Conservation (phyloP, 164 flowering plant species). For the Stephania yunnanensis region DNA sequence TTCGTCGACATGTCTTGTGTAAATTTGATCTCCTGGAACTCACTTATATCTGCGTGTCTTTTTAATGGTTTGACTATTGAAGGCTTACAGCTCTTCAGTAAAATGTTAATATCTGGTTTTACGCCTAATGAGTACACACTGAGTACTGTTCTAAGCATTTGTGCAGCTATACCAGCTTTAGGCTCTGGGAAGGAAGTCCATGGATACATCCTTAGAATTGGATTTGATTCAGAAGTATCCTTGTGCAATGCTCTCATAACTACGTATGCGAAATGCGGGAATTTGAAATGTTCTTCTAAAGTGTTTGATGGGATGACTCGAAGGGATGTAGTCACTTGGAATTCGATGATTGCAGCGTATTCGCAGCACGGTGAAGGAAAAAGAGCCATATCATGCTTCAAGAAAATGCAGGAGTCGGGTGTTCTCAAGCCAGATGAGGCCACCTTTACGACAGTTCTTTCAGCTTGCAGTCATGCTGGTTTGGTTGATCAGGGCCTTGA, state of each 20-base stretch:
- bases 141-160: conserved; percentile 42
- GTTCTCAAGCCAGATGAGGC: conserved; percentile 40
- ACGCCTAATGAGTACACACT: conserved; percentile 48
- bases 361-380: conserved; percentile 61
- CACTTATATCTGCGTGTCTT: conserved; percentile 52
- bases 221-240: conserved; percentile 25
- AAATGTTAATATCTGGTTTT: conserved; percentile 27
- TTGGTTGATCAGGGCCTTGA: conserved; percentile 42
- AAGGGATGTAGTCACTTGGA: conserved; percentile 53
- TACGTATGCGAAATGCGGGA: conserved; percentile 57
- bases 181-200: conserved; percentile 58
- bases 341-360: conserved; percentile 51
- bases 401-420: conserved; percentile 31
- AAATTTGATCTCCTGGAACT: conserved; percentile 75
- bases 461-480: conserved; percentile 73
- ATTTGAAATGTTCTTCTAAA: conserved; percentile 33
- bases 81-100: conserved; percentile 41
- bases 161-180: conserved; percentile 45
- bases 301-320: conserved; percentile 38
- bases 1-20: conserved; percentile 33
- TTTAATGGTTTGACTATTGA: conserved; percentile 35
- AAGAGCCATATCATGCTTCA: conserved; percentile 42
- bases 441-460: conserved; percentile 55
- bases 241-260: conserved; percentile 55
- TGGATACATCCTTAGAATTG: conserved; percentile 39